Base-by-base conservation (phyloP, 148 eudicot genomes). In the Beta vulgaris region DNA sequence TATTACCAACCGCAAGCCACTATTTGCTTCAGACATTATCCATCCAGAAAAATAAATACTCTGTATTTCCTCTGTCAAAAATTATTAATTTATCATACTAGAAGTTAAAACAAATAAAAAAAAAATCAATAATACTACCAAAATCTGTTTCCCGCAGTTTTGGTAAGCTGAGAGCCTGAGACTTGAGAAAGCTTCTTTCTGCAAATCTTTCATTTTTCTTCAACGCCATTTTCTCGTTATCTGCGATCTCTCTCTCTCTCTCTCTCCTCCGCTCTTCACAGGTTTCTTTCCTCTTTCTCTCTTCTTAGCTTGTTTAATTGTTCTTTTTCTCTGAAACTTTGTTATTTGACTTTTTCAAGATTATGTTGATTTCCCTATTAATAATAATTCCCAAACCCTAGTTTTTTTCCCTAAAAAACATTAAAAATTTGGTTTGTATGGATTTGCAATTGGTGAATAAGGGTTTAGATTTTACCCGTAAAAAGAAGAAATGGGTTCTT, bases 401-500 rank as follows among this genome's bases (percentile, higher is more conserved):
- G 48, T 7, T 61, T 1, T 23, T 3, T 16, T 49, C 3, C 58
- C n/a, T n/a, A n/a, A n/a, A n/a, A n/a, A n/a, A n/a, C n/a, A n/a
- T n/a, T n/a, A n/a, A n/a, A n/a, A n/a, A n/a, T 67, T 62, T 19
- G 31, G 53, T 43, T 21, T 73, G 43, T 34, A 91, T 91, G 98
- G 93, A 91, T 83, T 70, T 88, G 60, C 81, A 78, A 61, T 54
- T 91, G 37, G 69, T 87, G 35, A 83, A 82, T 12, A 86, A 72
- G 79, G 88, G 87, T 74, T 71, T 86, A n/a, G 71, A 73, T 34
- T 84, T 85, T 44, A 31, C 85, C 14, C 72, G 60, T 26, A 89
- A 58, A 78, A 90, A 75, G 81, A 88, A 79, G 74, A 88, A 81
- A 46, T 92, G 85, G 92, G 81, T 85, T 72, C 28, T 85, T 64